Evolutionary conservation across 2,329 filamentous ascomycete genomes (phyloP), one percentile per base, ranked within the genome.

Genomic region (Aschersonia sp.): DNA sequence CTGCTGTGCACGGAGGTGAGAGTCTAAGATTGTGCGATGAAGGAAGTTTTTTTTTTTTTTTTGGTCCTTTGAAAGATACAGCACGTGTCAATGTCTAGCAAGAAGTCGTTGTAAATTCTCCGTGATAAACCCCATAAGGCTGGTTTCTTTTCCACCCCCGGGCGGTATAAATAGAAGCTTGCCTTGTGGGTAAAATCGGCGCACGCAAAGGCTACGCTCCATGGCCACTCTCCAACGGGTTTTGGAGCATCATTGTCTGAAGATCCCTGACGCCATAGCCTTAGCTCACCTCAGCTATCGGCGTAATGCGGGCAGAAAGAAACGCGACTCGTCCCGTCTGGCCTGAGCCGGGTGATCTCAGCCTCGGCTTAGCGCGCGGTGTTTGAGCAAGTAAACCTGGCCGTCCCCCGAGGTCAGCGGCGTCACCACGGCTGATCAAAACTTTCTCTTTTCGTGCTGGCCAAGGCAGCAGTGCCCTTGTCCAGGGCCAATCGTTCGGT

Each of bases 341-440:
- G 29, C 11, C 12, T 29, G 44, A 30, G 37, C 44, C 14, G 47
- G 47, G 31, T 10, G 11, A 2, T 48, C 47, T 37, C 35, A 43
- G 30, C 32, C 32, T 12, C 8, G 44, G 41, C 9, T n/a, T 41
- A 46, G 44, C n/a, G 44, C 40, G 39, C 47, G 47, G 47, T 29
- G n/a, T 46, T 40, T 44, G 44, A 39, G 47, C 47, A 46, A 46
- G 32, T 48, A 35, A 12, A 9, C 4, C 35, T 37, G 22, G 22
- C 30, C 10, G 11, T 29, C n/a, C 7, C n/a, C 11, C 39, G 30
- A 29, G 6, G 5, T 4, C 7, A 39, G 35, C 35, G 8, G 35
- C 35, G 8, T 37, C 35, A 37, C 8, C 35, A 37, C 12, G 35
- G 35, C 8, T 37, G 35, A 22, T 22, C 22, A 22, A 22, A 22